These are phyloP conservation scores for Geranium rotundifolium DNA, from an alignment of 345 rosid genomes.

Conservation along the genomic window DNA sequence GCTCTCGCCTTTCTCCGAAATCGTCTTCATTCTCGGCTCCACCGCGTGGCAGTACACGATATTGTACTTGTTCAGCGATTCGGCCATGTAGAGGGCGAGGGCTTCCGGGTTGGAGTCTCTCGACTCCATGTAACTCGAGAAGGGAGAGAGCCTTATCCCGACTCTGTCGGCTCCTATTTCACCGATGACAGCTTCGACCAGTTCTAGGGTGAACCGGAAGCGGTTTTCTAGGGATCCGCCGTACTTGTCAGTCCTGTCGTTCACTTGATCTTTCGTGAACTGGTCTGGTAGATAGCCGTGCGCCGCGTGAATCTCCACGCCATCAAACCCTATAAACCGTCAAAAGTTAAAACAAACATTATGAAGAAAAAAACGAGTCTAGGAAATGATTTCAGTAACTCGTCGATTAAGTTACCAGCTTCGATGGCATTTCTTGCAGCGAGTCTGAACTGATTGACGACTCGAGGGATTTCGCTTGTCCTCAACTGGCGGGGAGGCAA, in stretches of 20 bases:
- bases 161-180: conserved; percentile 70
- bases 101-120: conserved; percentile 56
- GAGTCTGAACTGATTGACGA: conserved; percentile 52
- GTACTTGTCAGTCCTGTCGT: conserved; percentile 58
- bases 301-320: conserved; percentile 78
- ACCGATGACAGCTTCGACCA: conserved; percentile 46
- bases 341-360: not conserved
- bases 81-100: conserved; percentile 48
- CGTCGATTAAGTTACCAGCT: conserved; percentile 32
- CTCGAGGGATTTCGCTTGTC: conserved; percentile 56
- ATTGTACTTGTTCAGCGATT: conserved; percentile 40
- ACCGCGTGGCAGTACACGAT: conserved; percentile 63
- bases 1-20: conserved; percentile 15
- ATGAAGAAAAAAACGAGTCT: not conserved
- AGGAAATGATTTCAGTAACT: not conserved
- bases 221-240: conserved; percentile 65
- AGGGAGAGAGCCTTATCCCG: conserved; percentile 65
- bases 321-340: conserved; percentile 42
- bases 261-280: conserved; percentile 59
- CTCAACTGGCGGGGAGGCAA: conserved; percentile 46
- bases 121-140: conserved; percentile 34
- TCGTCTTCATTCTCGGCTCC: conserved; percentile 45
- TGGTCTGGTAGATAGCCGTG: conserved; percentile 59
- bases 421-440: conserved; percentile 76
- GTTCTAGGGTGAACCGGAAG: conserved; percentile 50